These are phyloP conservation scores for Athelia psychrophila DNA, from an alignment of 1,284 basidiomycete species.

Conservation along the genomic window DNA sequence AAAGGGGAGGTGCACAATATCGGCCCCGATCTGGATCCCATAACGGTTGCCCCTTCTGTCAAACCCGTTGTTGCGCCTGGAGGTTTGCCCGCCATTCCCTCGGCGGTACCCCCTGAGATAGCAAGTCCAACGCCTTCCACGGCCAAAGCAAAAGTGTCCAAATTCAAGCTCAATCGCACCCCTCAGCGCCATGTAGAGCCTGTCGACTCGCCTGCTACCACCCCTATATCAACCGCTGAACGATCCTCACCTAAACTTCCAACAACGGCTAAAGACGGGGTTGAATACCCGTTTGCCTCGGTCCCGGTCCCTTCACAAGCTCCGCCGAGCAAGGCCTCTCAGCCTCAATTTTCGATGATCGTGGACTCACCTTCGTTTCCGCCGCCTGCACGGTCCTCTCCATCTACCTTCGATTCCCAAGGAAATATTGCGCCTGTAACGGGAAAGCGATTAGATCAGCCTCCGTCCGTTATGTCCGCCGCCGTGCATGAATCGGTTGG, in stretches of 20 bases:
- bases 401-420: slow-evolving; percentile 6
- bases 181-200: slow-evolving; percentile 20
- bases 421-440: not conserved
- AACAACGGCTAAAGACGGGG: slow-evolving; percentile 22
- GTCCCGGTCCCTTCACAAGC: slow-evolving; percentile 5
- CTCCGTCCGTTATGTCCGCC: slow-evolving; percentile 39
- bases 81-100: not conserved
- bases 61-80: slow-evolving; percentile 12
- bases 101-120: slow-evolving; percentile 10
- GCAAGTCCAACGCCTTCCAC: slow-evolving; percentile 18
- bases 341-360: slow-evolving; percentile 24
- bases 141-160: slow-evolving; percentile 30
- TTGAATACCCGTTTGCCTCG: slow-evolving; percentile 3
- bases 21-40: slow-evolving; percentile 40
- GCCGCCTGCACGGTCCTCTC: slow-evolving; percentile 12
- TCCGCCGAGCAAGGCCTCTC: slow-evolving; percentile 4
- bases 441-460: slow-evolving; percentile 28
- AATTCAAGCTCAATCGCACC: slow-evolving; percentile 33
- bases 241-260: slow-evolving; percentile 31
- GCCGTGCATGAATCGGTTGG: slow-evolving; percentile 31
- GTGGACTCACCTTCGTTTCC: slow-evolving; percentile 37
- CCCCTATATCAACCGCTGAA: slow-evolving; percentile 21
- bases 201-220: slow-evolving; percentile 16
- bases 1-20: slow-evolving; percentile 58
- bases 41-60: not conserved